Conservation (phyloP, 2,329 filamentous ascomycete genomes). For the Penicillium frequentans region DNA sequence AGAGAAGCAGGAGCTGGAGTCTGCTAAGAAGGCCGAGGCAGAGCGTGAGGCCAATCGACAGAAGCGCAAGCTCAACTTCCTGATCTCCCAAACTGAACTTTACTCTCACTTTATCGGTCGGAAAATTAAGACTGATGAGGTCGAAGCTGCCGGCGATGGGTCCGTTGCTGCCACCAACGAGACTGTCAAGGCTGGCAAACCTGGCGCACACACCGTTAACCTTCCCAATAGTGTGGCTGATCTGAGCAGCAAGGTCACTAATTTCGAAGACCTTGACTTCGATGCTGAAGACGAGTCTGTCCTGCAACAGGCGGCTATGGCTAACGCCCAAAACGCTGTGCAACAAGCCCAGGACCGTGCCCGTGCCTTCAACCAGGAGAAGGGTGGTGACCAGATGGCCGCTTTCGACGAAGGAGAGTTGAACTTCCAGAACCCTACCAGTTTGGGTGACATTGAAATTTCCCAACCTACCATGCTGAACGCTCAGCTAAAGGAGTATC, state of each 20-base stretch:
- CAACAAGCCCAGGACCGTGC: slow-evolving; percentile 92
- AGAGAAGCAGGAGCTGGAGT: slow-evolving; percentile 93
- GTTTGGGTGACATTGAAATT: slow-evolving; percentile 89
- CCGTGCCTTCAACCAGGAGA: slow-evolving; percentile 75
- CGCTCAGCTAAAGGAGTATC: slow-evolving; percentile 95
- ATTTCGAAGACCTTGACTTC: slow-evolving; percentile 93
- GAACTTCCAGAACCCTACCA: slow-evolving; percentile 99
- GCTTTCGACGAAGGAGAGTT: slow-evolving; percentile 93
- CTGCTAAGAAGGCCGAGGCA: slow-evolving; percentile 93
- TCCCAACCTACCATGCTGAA: slow-evolving; percentile 92
- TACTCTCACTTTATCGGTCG: slow-evolving; percentile 99
- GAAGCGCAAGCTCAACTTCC: slow-evolving; percentile 98
- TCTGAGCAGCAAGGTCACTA: slow-evolving; percentile 72
- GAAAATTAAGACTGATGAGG: slow-evolving; percentile 97
- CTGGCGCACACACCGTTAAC: slow-evolving; percentile 45
- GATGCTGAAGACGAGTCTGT: slow-evolving; percentile 88
- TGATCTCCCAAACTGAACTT: slow-evolving; percentile 97
- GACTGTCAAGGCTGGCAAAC: slow-evolving; percentile 32
- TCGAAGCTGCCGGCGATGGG: slow-evolving; percentile 85
- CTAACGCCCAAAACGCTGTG: slow-evolving; percentile 94
- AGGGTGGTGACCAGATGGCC: slow-evolving; percentile 56
- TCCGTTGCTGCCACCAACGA: slow-evolving; percentile 62
- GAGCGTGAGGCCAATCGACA: slow-evolving; percentile 96
- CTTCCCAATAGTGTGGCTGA: slow-evolving; percentile 50
- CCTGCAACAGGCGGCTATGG: slow-evolving; percentile 80